Percentiles rank a stretch among this genome's conserved stretches.
phyloP scores from a whole-genome alignment of 768 basidiomycete genomes.

The Boletellus ananas region DNA sequence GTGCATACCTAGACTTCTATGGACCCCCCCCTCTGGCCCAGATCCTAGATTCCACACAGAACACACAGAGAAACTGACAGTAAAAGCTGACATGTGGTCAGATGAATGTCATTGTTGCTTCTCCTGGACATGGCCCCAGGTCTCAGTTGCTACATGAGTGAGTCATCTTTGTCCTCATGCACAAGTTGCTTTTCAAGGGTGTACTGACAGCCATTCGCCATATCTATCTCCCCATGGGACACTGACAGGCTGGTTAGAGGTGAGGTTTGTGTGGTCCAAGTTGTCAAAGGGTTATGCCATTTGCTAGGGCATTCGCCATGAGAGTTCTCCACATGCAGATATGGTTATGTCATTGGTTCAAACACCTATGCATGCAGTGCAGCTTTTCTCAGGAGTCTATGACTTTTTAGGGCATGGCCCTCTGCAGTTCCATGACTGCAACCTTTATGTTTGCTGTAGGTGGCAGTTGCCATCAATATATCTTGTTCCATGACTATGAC shows the following conservation, averaged over 20 bases:
- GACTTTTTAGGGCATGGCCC: too few species aligned
- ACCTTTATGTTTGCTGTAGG: too few species aligned
- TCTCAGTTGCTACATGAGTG: constrained; percentile 9
- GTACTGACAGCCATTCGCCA: constrained; percentile 5
- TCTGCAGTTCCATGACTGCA: too few species aligned
- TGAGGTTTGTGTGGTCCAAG: constrained; percentile 5
- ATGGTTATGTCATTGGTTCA: background rate
- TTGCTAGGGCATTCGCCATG: constrained; percentile 1
- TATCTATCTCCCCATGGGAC: constrained; percentile 19
- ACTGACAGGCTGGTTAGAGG: constrained; percentile 16
- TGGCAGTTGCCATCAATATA: too few species aligned
- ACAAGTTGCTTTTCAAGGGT: background rate
- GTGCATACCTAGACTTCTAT: background rate
- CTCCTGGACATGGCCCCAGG: background rate
- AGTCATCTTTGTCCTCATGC: background rate
- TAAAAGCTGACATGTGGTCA: constrained; percentile 15
- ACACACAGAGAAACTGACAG: background rate
- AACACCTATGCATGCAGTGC: too few species aligned
- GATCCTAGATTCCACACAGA: background rate
- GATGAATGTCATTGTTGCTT: constrained; percentile 8
- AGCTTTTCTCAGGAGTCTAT: too few species aligned
- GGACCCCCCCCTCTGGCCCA: too few species aligned
- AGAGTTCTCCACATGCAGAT: background rate
- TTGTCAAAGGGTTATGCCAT: constrained; percentile 12
- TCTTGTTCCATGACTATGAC: background rate